These are phyloP conservation scores for Didymella glomerata DNA, from an alignment of 2,329 filamentous ascomycete genomes.

Conservation along the genomic window DNA sequence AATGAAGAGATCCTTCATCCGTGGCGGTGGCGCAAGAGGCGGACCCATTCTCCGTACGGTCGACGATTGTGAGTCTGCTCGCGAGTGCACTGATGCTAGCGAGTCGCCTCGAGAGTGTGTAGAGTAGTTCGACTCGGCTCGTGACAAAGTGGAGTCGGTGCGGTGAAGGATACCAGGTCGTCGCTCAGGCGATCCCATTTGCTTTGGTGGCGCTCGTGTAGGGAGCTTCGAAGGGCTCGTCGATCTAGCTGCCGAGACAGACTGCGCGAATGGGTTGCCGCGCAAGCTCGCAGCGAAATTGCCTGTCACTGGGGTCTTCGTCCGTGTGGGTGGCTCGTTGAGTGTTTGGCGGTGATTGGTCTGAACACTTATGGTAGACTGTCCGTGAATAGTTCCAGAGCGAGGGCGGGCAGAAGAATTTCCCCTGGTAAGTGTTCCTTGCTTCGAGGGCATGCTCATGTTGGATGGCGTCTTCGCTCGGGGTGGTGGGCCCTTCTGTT, in stretches of 20 bases:
- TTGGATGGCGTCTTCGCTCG: conserved; percentile 79
- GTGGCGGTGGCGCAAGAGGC: conserved; percentile 73
- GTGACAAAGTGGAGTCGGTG: conserved; percentile 30
- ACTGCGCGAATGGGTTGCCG: conserved; percentile 48
- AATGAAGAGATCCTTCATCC: conserved; percentile 84
- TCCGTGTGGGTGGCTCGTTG: conserved; percentile 35
- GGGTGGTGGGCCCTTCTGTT: conserved; percentile 67
- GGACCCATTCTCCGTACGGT: conserved; percentile 54
- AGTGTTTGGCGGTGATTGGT: conserved; percentile 33
- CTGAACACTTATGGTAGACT: conserved; percentile 49
- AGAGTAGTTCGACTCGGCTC: conserved; percentile 21
- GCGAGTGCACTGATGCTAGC: conserved; percentile 30
- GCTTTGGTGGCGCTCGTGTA: conserved; percentile 55
- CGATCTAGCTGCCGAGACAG: conserved; percentile 42
- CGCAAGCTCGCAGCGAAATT: conserved; percentile 49
- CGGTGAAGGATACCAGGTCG: conserved; percentile 41
- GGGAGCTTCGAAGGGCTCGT: conserved; percentile 75
- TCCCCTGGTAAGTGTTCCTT: conserved; percentile 41
- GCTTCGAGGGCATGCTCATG: conserved; percentile 42
- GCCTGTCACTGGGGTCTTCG: conserved; percentile 53
- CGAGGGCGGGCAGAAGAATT: conserved; percentile 36
- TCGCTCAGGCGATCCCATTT: conserved; percentile 73
- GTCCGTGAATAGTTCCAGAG: conserved; percentile 52
- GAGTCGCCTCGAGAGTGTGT: conserved; percentile 25
- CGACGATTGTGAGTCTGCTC: conserved; percentile 36